phyloP scores from a whole-genome alignment of 768 basidiomycete species.

The Dendrothele bispora region DNA sequence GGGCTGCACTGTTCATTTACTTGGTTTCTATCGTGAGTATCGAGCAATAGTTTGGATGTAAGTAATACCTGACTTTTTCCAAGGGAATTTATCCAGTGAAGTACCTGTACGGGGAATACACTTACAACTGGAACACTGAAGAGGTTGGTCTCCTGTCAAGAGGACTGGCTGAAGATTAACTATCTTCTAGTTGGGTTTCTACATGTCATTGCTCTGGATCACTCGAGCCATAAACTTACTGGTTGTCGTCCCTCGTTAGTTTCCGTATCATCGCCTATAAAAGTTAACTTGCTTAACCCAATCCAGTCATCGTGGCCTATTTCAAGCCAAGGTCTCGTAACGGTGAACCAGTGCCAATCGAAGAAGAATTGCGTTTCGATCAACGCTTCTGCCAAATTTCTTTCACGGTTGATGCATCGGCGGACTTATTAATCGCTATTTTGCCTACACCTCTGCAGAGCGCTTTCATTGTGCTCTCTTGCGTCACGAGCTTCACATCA shows the following conservation, averaged over 20 bases:
- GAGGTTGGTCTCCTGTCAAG: conserved; percentile 32
- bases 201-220: conserved; percentile 69
- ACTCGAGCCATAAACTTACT: conserved; percentile 66
- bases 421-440: conserved; percentile 60
- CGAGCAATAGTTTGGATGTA: conserved; percentile 1
- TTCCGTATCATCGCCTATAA: neutral
- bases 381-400: conserved; percentile 63
- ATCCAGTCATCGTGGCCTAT: conserved; percentile 55
- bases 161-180: neutral
- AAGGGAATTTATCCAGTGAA: conserved; percentile 75
- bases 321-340: conserved; percentile 53
- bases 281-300: conserved; percentile 1
- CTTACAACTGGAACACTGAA: conserved; percentile 67
- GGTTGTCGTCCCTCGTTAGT: conserved; percentile 66
- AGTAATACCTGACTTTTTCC: neutral
- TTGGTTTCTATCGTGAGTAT: conserved; percentile 60
- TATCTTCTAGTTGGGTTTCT: conserved; percentile 58
- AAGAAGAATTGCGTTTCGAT: conserved; percentile 68
- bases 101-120: conserved; percentile 75
- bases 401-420: conserved; percentile 64
- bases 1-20: conserved; percentile 60
- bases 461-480: conserved; percentile 59
- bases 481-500: conserved; percentile 62
- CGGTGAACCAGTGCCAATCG: conserved; percentile 33
- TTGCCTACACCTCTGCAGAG: conserved; percentile 48